A percentile compares a stretch with the other conserved stretches of the same genome.
Conservation (phyloP, 106 monocot species). For the Dendrobium catenatum region DNA sequence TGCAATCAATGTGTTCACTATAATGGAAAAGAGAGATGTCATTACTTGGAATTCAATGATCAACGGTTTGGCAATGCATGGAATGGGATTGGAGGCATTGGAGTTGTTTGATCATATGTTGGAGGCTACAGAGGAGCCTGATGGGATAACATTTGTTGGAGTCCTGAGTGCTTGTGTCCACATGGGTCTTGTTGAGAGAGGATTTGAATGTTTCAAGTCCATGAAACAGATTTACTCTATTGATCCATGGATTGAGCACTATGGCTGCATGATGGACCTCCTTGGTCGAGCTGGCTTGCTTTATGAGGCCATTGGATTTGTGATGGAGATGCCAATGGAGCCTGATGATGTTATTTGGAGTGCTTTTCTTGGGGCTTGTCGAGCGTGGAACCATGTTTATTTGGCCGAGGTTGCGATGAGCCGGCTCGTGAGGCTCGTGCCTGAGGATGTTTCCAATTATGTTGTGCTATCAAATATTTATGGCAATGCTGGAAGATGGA, state of each 20-base stretch:
- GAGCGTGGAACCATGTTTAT: background rate
- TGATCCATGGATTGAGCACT: conserved; percentile 54
- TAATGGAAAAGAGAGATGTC: conserved; percentile 28
- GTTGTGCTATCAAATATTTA: conserved; percentile 21
- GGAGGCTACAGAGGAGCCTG: conserved; percentile 20
- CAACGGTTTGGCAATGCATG: conserved; percentile 37
- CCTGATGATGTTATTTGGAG: conserved; percentile 28
- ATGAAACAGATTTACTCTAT: conserved; percentile 34
- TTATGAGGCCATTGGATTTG: conserved; percentile 11
- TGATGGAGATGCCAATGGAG: conserved; percentile 16
- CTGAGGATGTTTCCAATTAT: conserved; percentile 21
- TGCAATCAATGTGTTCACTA: conserved; percentile 28
- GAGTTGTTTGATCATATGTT: conserved; percentile 33
- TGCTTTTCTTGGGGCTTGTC: conserved; percentile 14
- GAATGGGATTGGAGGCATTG: conserved; percentile 34
- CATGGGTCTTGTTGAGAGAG: conserved; percentile 36
- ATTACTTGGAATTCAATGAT: conserved; percentile 61
- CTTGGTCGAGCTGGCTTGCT: conserved; percentile 19
- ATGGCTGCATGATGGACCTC: conserved; percentile 16
- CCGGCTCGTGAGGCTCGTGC: conserved; percentile 10
- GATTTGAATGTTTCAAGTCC: conserved; percentile 29
- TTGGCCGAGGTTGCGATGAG: conserved; percentile 20
- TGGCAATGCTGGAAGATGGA: conserved; percentile 13
- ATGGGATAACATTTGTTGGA: conserved; percentile 58
- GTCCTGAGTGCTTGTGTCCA: conserved; percentile 47